These are phyloP conservation scores for Stemphylium beticola DNA, from an alignment of 2,329 filamentous ascomycete genomes.

Conservation along the genomic window DNA sequence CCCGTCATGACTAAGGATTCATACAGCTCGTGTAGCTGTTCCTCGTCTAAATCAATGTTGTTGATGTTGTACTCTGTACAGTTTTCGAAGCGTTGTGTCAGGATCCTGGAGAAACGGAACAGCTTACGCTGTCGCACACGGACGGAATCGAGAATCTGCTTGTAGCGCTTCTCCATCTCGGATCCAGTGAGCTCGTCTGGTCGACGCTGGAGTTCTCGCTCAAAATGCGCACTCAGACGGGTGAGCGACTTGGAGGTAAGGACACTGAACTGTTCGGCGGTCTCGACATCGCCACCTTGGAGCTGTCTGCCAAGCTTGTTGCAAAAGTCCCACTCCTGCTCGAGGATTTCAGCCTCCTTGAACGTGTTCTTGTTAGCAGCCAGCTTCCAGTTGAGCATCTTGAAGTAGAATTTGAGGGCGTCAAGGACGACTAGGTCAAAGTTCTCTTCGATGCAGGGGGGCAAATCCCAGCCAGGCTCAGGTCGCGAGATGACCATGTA, in stretches of 20 bases:
- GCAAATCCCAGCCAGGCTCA: constrained; percentile 92
- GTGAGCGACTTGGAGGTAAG: constrained; percentile 91
- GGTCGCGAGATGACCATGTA: constrained; percentile 84
- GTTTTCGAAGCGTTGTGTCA: constrained; percentile 95
- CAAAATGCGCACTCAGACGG: constrained; percentile 87
- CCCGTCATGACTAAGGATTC: constrained; percentile 80
- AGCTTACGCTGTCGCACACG: constrained; percentile 95
- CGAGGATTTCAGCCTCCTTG: constrained; percentile 96
- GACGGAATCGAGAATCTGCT: constrained; percentile 92
- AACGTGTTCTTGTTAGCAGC: constrained; percentile 98
- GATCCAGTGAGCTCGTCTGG: constrained; percentile 77
- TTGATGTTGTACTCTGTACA: constrained; percentile 93
- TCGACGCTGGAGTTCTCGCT: constrained; percentile 84
- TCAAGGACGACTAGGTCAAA: constrained; percentile 93
- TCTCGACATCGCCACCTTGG: constrained; percentile 93
- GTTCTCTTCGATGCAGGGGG: constrained; percentile 94
- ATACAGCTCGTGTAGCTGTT: constrained; percentile 76
- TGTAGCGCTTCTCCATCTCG: constrained; percentile 97
- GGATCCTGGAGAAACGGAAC: constrained; percentile 88
- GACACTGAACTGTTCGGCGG: constrained; percentile 94
- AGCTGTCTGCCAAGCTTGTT: constrained; percentile 91
- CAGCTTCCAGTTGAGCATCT: constrained; percentile 97
- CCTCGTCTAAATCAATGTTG: constrained; percentile 69
- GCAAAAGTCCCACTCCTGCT: constrained; percentile 97
- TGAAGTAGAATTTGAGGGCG: constrained; percentile 96